Base-by-base conservation (phyloP, 768 basidiomycete species). In the Lentinula sp. region DNA sequence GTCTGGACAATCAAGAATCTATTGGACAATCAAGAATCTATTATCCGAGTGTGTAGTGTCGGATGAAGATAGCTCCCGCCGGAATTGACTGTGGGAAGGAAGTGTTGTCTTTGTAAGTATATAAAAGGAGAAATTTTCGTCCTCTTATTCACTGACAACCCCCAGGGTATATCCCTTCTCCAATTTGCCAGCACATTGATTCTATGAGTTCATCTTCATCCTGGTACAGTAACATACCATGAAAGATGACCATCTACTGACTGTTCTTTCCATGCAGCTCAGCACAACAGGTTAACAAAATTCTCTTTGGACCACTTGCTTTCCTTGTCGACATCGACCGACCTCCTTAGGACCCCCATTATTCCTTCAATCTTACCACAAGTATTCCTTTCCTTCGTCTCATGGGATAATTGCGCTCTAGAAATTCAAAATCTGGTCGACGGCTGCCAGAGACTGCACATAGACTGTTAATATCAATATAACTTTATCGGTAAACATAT, bases 281-380 rank as follows among this genome's bases (percentile, higher is more conserved):
- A 68, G 78, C 74, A 76, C 75, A 77, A 68, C 79, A 77, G 71
- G 73, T 70, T 66, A 77, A 77, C 79, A 78, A 73, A 74, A 79
- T 84, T 81, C 78, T 82, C 74, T 81, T 85, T 72, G 79, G 77
- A 72, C 88, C 87, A 66, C 81, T 84, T 76, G 81, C 74, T 62
- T 79, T 77, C 73, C 69, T 85, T 66, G 75, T 86, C 71, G 85
- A 85, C 82, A 84, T 83, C 57, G 88, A 92, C 80, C 78, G 86
- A 65, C 90, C 90, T 70, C 90, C 90, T 81, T 92, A 87, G 83
- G 75, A 73, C 74, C 69, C 36, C 41, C 46, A 8, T 33, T 23
- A 36, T 37, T 39, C 54, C 51, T 23, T 49, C 37, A 63, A 46
- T 39, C 23, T 41, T 51, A 49, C 42, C 45, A 60, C 65, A 53